Evolutionary conservation across 108 stramenopile species (phyloP).

Genomic region (Pelagomonas calceolata): DNA sequence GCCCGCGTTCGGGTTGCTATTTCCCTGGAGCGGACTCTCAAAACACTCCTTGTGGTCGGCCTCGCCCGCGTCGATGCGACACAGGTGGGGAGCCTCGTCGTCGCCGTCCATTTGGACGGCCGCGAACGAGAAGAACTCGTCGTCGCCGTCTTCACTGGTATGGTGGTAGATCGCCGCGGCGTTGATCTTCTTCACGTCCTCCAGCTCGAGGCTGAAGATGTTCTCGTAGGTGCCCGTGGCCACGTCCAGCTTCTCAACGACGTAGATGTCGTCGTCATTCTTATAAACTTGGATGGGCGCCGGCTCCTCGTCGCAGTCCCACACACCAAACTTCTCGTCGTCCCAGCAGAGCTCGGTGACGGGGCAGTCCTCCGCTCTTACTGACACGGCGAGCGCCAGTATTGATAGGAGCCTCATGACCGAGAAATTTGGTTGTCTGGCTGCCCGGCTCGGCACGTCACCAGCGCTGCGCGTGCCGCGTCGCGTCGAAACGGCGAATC

Average conservation of each 20-base stretch:
- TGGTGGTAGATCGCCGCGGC: not conserved
- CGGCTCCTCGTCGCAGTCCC: not conserved
- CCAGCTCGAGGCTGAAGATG: not conserved
- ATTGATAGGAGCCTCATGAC: too few species aligned
- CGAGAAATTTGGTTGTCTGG: too few species aligned
- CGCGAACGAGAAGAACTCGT: too few species aligned
- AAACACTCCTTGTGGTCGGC: not conserved
- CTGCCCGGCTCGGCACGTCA: too few species aligned
- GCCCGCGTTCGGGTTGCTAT: not conserved
- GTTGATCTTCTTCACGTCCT: not conserved
- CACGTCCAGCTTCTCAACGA: not conserved
- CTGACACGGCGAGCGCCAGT: too few species aligned
- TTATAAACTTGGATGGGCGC: not conserved
- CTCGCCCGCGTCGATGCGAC: not conserved
- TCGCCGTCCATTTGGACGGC: too few species aligned
- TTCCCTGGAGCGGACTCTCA: not conserved
- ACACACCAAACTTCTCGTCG: not conserved
- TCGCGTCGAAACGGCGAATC: too few species aligned
- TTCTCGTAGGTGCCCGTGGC: not conserved
- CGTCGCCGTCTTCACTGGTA: too few species aligned
- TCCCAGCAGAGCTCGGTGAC: too few species aligned
- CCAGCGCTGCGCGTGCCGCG: too few species aligned
- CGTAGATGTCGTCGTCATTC: not conserved
- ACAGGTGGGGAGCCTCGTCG: not conserved
- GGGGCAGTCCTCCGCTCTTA: too few species aligned